Conservation (phyloP, 345 rosid species). For the Hibiscus tridactylites region DNA sequence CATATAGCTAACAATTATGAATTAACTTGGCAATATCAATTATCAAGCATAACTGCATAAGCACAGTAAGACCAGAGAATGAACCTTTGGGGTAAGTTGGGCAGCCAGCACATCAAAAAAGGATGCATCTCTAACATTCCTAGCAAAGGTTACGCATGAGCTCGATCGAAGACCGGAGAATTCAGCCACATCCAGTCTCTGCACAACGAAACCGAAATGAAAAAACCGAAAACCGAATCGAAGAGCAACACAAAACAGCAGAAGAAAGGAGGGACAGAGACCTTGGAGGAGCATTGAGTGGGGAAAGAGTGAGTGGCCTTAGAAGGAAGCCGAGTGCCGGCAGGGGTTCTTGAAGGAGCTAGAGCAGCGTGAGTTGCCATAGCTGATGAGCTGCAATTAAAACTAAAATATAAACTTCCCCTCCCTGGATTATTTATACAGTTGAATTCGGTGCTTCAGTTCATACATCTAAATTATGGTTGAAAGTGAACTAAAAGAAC, state of each 20-base stretch:
- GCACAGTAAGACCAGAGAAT: background rate
- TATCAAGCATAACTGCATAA: too few relatives aligned
- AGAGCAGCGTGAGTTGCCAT: constrained; percentile 96
- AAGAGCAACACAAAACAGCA: constrained; percentile 3
- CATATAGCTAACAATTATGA: background rate
- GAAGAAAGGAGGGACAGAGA: background rate
- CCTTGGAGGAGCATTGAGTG: constrained; percentile 74
- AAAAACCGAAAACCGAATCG: background rate
- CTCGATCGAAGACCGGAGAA: constrained; percentile 67
- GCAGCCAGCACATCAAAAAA: constrained; percentile 67
- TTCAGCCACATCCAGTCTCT: constrained; percentile 69
- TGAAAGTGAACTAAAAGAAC: constrained; percentile 26
- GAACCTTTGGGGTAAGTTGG: constrained; percentile 67
- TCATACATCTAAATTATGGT: constrained; percentile 27
- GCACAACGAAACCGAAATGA: constrained; percentile 15
- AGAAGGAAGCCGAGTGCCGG: constrained; percentile 49
- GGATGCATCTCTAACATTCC: constrained; percentile 38
- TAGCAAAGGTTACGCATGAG: constrained; percentile 25
- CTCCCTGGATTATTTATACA: too few relatives aligned
- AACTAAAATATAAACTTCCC: background rate
- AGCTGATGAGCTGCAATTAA: background rate
- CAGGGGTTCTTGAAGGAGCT: constrained; percentile 70
- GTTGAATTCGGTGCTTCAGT: background rate
- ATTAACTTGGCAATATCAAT: background rate
- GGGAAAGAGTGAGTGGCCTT: constrained; percentile 53